Percentiles rank a stretch among this genome's conserved stretches.
These are phyloP conservation scores for Xylaria sp. DNA, from an alignment of 2,329 filamentous ascomycete species.

Conservation along the genomic window DNA sequence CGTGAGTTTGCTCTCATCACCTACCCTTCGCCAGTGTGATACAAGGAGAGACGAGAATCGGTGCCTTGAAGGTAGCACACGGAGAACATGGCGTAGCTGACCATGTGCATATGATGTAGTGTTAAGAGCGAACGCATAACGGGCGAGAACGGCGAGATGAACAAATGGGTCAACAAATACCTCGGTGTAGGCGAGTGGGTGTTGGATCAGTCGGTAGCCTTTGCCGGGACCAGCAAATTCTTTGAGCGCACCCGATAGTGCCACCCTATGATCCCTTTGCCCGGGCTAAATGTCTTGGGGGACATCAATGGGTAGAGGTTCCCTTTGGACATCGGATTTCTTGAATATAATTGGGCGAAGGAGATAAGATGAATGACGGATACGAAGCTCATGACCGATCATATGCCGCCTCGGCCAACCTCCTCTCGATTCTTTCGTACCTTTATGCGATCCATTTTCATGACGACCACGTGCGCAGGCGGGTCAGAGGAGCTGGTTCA, in stretches of 20 bases:
- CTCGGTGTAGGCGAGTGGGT: constrained; percentile 95
- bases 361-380: constrained; percentile 16
- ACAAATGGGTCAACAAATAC: constrained; percentile 91
- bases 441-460: neutral
- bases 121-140: constrained; percentile 83
- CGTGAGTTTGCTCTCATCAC: constrained; percentile 68
- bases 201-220: constrained; percentile 95
- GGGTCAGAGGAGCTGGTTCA: neutral
- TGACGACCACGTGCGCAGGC: constrained; percentile 3
- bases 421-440: neutral
- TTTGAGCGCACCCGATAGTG: constrained; percentile 86
- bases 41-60: neutral
- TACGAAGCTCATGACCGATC: constrained; percentile 21
- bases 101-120: constrained; percentile 62
- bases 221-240: constrained; percentile 85
- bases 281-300: neutral
- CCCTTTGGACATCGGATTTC: neutral
- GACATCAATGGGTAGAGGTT: no score
- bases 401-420: neutral
- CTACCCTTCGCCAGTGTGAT: constrained; percentile 10
- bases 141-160: constrained; percentile 82
- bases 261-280: neutral
- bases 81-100: constrained; percentile 12
- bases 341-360: neutral
- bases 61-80: no score